A percentile compares a stretch with the other conserved stretches of the same genome.
phyloP scores from a whole-genome alignment of 352 stramenopile genomes.

The Globisporangium rhizosaccharum region DNA sequence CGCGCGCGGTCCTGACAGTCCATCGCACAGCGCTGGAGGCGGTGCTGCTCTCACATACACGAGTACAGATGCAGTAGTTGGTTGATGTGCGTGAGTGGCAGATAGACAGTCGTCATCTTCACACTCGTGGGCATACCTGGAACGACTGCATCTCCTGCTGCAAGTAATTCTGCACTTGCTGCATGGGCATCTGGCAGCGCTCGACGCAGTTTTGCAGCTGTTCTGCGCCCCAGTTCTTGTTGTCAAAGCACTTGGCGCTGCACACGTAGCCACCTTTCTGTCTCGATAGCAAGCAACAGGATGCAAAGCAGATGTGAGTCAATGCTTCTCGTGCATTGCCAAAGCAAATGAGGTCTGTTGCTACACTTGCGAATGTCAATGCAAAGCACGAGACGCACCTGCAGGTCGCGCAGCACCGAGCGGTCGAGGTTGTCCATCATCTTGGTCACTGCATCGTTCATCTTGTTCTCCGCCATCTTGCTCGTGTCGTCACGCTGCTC shows the following conservation, averaged over 20 bases:
- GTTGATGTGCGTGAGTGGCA: background rate
- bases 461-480: slow-evolving; percentile 70
- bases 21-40: slow-evolving; percentile 80
- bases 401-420: slow-evolving; percentile 63
- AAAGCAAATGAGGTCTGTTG: background rate
- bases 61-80: too few relatives aligned
- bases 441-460: slow-evolving; percentile 77
- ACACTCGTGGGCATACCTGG: slow-evolving; percentile 23
- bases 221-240: slow-evolving; percentile 71
- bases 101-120: background rate
- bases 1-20: slow-evolving; percentile 83
- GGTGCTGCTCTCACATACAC: slow-evolving; percentile 31
- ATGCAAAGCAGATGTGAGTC: background rate
- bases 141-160: slow-evolving; percentile 83
- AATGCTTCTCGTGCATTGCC: background rate
- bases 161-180: slow-evolving; percentile 81
- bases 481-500: background rate
- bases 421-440: slow-evolving; percentile 85
- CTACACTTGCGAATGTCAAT: background rate
- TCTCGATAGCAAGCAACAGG: background rate
- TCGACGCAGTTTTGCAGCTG: slow-evolving; percentile 80
- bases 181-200: slow-evolving; percentile 80
- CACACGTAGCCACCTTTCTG: slow-evolving; percentile 80
- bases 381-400: slow-evolving; percentile 24
- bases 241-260: slow-evolving; percentile 85